A percentile compares a stretch with the other conserved stretches of the same genome.
These are phyloP conservation scores for Pythium phragmitis DNA, from an alignment of 352 stramenopile genomes.

Conservation along the genomic window DNA sequence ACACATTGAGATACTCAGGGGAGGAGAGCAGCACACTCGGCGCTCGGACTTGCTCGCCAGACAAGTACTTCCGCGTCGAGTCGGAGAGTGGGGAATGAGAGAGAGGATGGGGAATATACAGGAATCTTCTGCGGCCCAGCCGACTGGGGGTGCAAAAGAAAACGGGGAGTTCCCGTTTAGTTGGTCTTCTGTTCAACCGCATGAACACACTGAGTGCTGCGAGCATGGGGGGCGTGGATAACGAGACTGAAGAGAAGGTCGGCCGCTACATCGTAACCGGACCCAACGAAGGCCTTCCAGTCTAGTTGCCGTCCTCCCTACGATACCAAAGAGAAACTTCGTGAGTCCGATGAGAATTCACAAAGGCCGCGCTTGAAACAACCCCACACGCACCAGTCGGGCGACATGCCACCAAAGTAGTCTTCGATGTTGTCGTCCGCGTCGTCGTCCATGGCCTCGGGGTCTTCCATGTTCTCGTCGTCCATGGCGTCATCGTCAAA, in stretches of 20 bases:
- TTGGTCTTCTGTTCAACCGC: slow-evolving; percentile 1
- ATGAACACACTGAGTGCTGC: slow-evolving; percentile 1
- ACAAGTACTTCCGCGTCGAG: slow-evolving; percentile 16
- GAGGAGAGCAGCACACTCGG: slow-evolving; percentile 5
- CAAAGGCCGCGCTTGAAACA: neutral
- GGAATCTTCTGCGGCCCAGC: neutral
- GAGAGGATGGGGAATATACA: slow-evolving; percentile 10
- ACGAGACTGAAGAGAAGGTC: neutral
- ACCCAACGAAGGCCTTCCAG: neutral
- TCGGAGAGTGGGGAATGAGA: slow-evolving; percentile 5
- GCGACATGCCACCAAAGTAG: slow-evolving; percentile 85
- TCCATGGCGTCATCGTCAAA: slow-evolving; percentile 53
- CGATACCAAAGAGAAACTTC: neutral
- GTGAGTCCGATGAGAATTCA: neutral
- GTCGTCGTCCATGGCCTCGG: slow-evolving; percentile 67
- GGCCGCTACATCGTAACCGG: neutral
- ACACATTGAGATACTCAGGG: slow-evolving; percentile 7
- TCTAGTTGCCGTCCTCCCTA: slow-evolving; percentile 31
- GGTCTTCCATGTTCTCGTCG: slow-evolving; percentile 81
- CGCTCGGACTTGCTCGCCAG: slow-evolving; percentile 15
- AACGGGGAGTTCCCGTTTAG: neutral
- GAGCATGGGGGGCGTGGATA: neutral
- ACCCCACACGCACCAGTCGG: slow-evolving; percentile 62
- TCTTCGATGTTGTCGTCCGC: slow-evolving; percentile 76
- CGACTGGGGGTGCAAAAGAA: slow-evolving; percentile 12